Conservation (phyloP, 2,329 filamentous ascomycete species). For the Xylaria sp. region DNA sequence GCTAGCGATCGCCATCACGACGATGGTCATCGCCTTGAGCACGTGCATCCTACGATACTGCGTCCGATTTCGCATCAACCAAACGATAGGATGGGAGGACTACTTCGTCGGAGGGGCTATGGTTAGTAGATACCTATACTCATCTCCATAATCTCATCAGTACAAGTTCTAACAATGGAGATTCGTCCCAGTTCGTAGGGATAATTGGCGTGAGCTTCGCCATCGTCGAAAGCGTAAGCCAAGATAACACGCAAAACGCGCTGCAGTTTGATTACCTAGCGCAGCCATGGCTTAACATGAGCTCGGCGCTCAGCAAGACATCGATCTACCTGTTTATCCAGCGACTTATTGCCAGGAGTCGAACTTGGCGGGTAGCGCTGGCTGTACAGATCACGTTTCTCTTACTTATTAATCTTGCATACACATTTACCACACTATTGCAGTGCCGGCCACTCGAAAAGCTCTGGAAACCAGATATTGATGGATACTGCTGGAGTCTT, state of each 20-base stretch:
- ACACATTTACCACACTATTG: conserved; percentile 43
- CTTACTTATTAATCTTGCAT: conserved; percentile 42
- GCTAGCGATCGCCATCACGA: conserved; percentile 44
- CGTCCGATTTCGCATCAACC: conserved; percentile 37
- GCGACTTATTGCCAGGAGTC: conserved; percentile 38
- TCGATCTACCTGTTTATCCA: conserved; percentile 47
- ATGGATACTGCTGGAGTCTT: conserved; percentile 43
- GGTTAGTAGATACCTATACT: conserved; percentile 28
- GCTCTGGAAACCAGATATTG: conserved; percentile 42
- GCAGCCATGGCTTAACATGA: conserved; percentile 46
- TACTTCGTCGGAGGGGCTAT: conserved; percentile 43
- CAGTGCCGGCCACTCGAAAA: conserved; percentile 47
- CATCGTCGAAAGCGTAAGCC: conserved; percentile 42
- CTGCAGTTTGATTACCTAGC: conserved; percentile 45
- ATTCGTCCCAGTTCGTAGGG: conserved; percentile 39
- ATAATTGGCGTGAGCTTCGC: conserved; percentile 44
- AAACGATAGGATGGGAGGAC: conserved; percentile 42
- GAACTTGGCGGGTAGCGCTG: conserved; percentile 42
- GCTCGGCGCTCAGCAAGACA: conserved; percentile 44
- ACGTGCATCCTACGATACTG: conserved; percentile 44
- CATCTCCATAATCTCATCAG: neutral
- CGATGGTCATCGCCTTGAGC: conserved; percentile 41
- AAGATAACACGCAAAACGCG: conserved; percentile 34
- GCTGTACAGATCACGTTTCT: conserved; percentile 41
- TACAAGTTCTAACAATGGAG: neutral